These are phyloP conservation scores for Starmerella tilneyi DNA, from an alignment of 805 yeast genomes.

Conservation along the genomic window DNA sequence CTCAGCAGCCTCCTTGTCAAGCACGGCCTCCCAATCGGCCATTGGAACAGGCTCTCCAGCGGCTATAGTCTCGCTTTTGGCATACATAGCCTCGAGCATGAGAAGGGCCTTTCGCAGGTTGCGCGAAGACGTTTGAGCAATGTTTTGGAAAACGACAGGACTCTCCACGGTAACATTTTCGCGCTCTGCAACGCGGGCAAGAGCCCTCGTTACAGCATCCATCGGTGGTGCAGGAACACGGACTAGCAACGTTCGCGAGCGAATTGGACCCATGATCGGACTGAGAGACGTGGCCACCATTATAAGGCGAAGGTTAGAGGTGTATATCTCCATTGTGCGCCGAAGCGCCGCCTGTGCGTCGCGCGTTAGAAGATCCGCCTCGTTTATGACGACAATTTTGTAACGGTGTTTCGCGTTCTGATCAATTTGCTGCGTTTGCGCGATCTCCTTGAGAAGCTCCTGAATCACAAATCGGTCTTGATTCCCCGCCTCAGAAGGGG, in stretches of 20 bases:
- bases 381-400: slow-evolving; percentile 84
- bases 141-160: slow-evolving; percentile 36
- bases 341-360: slow-evolving; percentile 91
- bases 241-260: slow-evolving; percentile 82
- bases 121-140: slow-evolving; percentile 50
- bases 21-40: slow-evolving; percentile 87
- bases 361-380: slow-evolving; percentile 89
- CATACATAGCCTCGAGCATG: slow-evolving; percentile 64
- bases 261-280: slow-evolving; percentile 85
- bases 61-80: slow-evolving; percentile 28
- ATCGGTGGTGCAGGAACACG: slow-evolving; percentile 72
- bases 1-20: slow-evolving; percentile 50
- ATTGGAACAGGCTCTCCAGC: slow-evolving; percentile 44
- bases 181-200: slow-evolving; percentile 44
- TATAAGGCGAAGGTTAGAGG: slow-evolving; percentile 73
- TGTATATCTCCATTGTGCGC: slow-evolving; percentile 58
- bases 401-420: slow-evolving; percentile 42
- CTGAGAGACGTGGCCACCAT: slow-evolving; percentile 83
- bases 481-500: slow-evolving; percentile 94
- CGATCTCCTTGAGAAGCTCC: slow-evolving; percentile 84
- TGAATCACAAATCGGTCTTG: slow-evolving; percentile 93
- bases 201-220: slow-evolving; percentile 47
- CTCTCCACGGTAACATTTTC: slow-evolving; percentile 42
- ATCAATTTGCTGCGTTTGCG: slow-evolving; percentile 93
- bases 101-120: slow-evolving; percentile 71